These are phyloP conservation scores for Saccharomycopsis phalli DNA, from an alignment of 1,139 yeast species.

Conservation along the genomic window DNA sequence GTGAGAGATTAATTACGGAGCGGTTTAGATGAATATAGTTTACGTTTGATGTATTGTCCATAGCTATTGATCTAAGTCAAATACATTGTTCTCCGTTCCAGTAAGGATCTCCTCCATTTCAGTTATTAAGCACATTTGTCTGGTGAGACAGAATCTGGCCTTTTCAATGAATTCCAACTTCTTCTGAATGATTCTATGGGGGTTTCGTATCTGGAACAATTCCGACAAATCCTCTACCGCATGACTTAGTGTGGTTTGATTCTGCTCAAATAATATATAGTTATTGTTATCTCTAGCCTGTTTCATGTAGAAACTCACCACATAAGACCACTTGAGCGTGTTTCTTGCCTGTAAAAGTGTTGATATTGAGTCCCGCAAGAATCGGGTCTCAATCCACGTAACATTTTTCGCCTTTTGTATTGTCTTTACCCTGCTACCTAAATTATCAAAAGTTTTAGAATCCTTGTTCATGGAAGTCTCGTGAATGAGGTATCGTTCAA, in stretches of 20 bases:
- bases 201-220: slow-evolving; percentile 53
- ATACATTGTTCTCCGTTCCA: slow-evolving; percentile 26
- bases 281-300: slow-evolving; percentile 38
- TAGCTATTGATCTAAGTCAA: slow-evolving; percentile 1
- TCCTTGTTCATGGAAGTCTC: slow-evolving; percentile 74
- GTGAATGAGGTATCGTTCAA: slow-evolving; percentile 68
- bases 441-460: slow-evolving; percentile 47
- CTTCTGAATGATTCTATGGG: slow-evolving; percentile 39
- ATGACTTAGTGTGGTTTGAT: slow-evolving; percentile 60
- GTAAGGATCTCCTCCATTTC: slow-evolving; percentile 40
- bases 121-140: slow-evolving; percentile 43
- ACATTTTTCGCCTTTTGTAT: slow-evolving; percentile 57
- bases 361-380: slow-evolving; percentile 62
- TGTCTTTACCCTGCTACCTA: slow-evolving; percentile 55
- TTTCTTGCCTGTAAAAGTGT: slow-evolving; percentile 62
- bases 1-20: slow-evolving; percentile 64
- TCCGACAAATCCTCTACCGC: slow-evolving; percentile 77
- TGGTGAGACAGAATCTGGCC: slow-evolving; percentile 36
- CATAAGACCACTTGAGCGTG: slow-evolving; percentile 86
- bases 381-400: slow-evolving; percentile 89
- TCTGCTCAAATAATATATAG: slow-evolving; percentile 57
- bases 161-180: slow-evolving; percentile 44
- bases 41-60: too few species aligned
- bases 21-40: slow-evolving; percentile 58
- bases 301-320: slow-evolving; percentile 62